A percentile compares a stretch with the other conserved stretches of the same genome.
Conservation (phyloP, 2,329 filamentous ascomycete species). For the Coniochaeta pulveracea region DNA sequence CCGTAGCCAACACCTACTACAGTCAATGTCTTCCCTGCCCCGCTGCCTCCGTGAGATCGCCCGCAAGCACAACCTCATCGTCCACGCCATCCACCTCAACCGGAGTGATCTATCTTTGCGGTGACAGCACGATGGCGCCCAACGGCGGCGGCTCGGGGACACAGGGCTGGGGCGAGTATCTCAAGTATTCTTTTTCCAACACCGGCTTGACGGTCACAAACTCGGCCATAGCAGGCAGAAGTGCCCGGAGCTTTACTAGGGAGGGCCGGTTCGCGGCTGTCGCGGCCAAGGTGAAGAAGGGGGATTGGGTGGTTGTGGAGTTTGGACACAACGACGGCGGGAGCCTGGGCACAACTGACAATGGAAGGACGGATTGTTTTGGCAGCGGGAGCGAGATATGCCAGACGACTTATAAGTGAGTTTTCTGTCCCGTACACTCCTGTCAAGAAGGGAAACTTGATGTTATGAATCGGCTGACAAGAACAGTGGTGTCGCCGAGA, state of each 20-base stretch:
- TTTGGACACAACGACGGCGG: slow-evolving; percentile 65
- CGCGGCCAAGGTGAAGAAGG: slow-evolving; percentile 55
- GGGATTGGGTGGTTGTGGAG: slow-evolving; percentile 39
- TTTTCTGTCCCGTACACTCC: too few relatives aligned
- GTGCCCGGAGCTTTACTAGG: slow-evolving; percentile 48
- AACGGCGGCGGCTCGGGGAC: slow-evolving; percentile 16
- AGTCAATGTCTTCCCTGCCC: too few relatives aligned
- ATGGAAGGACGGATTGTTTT: slow-evolving; percentile 46
- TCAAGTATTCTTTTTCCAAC: slow-evolving; percentile 31
- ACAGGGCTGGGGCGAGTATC: slow-evolving; percentile 45
- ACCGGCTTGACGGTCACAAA: slow-evolving; percentile 38
- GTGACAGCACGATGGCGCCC: slow-evolving; percentile 43
- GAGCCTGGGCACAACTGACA: slow-evolving; percentile 37
- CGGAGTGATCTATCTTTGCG: slow-evolving; percentile 36
- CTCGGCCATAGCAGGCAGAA: slow-evolving; percentile 50
- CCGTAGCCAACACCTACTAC: too few relatives aligned
- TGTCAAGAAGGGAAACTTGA: slow-evolving; percentile 1
- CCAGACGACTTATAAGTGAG: slow-evolving; percentile 19
- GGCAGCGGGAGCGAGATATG: slow-evolving; percentile 42
- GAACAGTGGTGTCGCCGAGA: too few relatives aligned
- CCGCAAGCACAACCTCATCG: slow-evolving; percentile 25
- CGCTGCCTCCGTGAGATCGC: too few relatives aligned
- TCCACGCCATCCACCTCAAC: slow-evolving; percentile 24
- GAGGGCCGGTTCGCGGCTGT: slow-evolving; percentile 50
- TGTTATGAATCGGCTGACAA: too few relatives aligned